A percentile compares a stretch with the other conserved stretches of the same genome.
Evolutionary conservation across 75 land plant genomes (phyloP).

Genomic region (Isoetes taiwanensis): DNA sequence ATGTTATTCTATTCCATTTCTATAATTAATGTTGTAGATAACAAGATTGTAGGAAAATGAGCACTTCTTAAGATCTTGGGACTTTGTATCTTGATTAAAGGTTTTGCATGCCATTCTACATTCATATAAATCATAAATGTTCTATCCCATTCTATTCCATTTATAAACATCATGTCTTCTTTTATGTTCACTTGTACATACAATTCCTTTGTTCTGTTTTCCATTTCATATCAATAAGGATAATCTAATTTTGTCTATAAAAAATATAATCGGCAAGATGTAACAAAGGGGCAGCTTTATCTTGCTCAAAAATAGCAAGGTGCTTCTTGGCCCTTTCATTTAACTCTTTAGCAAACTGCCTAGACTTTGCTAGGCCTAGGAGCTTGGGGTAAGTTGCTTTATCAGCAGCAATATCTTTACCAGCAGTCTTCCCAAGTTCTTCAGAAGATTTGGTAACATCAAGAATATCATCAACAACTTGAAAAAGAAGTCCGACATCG

Average conservation of each 20-base stretch:
- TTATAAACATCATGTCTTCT: too few species aligned
- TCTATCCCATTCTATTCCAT: too few species aligned
- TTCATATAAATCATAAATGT: too few species aligned
- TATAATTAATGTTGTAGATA: too few species aligned
- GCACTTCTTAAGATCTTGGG: too few species aligned
- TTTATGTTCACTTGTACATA: too few species aligned
- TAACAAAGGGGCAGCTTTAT: slow-evolving; percentile 54
- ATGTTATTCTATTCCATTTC: too few species aligned
- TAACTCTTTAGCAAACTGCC: slow-evolving; percentile 56
- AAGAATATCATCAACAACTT: slow-evolving; percentile 84
- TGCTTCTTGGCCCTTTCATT: slow-evolving; percentile 37
- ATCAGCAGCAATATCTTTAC: slow-evolving; percentile 66
- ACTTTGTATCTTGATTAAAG: too few species aligned
- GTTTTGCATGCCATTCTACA: too few species aligned
- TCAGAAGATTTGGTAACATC: slow-evolving; percentile 76
- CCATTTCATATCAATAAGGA: too few species aligned
- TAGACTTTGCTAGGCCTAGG: slow-evolving; percentile 60
- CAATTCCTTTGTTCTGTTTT: too few species aligned
- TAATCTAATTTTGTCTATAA: slow-evolving; percentile 53
- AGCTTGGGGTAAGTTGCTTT: slow-evolving; percentile 78
- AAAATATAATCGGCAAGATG: slow-evolving; percentile 69
- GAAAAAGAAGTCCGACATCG: slow-evolving; percentile 53
- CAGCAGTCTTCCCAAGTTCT: slow-evolving; percentile 55
- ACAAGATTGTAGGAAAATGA: too few species aligned
- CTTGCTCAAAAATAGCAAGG: slow-evolving; percentile 40